Base-by-base conservation (phyloP, 2,329 filamentous ascomycete species). In the Cordyceps farinosa region DNA sequence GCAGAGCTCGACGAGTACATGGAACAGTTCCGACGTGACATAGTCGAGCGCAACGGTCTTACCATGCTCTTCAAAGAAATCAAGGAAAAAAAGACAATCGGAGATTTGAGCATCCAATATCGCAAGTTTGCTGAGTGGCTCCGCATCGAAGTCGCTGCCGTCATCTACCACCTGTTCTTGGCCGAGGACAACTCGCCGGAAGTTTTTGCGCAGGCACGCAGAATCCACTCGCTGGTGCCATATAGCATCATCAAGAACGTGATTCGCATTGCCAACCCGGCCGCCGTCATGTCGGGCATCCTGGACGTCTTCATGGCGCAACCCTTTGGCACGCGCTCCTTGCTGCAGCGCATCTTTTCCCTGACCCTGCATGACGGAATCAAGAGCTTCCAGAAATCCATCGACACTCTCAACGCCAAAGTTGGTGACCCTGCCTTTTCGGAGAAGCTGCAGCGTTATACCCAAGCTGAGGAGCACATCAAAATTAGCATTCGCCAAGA, bases 111-210 rank as follows among this genome's bases (percentile, higher is more conserved):
- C 71, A 89, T 96, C 11, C 93, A 98, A 74, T 98, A 98, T 75
- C 91, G 95, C 72, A 99, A 98, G 74, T 98, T 99, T 73, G 94
- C 94, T 22, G 95, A 99, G 75, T 99, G 95, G 95, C 80, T 98
- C 57, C 89, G 95, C 45, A 99, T 99, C 71, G 95, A 99, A 78
- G 89, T 99, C 55, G 95, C 95, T 30, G 95, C 95, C 47, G 97
- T 95, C 29, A 87, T 98, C 64, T 99, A 99, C 73, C 95, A 99
- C 75, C 82, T 99, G 40, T 99, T 99, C 82, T 83, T 99, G 51
- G 95, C 95, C 6, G 95, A 99, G 75, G 95, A 99, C 77, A 99
- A 99, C 75, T 97, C 94, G 0, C 93, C 95, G 1, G 95, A 99
- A 72, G 78, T 99, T 36, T 98, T 98, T 74, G 92, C 92, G 0